These are phyloP conservation scores for Cladosporium phlei DNA, from an alignment of 2,329 filamentous ascomycete genomes.

Conservation along the genomic window DNA sequence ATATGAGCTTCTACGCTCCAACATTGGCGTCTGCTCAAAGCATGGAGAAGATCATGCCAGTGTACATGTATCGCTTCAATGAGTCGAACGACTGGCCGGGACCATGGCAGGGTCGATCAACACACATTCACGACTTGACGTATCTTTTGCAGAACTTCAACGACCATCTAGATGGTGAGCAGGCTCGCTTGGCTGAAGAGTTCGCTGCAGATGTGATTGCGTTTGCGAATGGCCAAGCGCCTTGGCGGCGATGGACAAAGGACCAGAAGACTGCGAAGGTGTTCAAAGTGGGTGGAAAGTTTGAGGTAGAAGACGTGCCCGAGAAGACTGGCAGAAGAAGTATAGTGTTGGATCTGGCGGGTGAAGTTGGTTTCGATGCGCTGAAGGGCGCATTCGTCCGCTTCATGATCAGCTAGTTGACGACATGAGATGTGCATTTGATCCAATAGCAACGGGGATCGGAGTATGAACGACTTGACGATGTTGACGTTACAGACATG, in stretches of 20 bases:
- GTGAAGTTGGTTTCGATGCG: slow-evolving; percentile 17
- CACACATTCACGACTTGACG: slow-evolving; percentile 44
- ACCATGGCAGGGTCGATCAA: slow-evolving; percentile 34
- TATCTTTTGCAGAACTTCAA: slow-evolving; percentile 46
- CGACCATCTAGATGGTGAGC: slow-evolving; percentile 33
- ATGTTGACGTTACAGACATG: too few relatives aligned
- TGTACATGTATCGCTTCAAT: slow-evolving; percentile 44
- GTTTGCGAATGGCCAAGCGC: slow-evolving; percentile 36
- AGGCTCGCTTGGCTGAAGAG: slow-evolving; percentile 28
- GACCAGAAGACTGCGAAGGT: slow-evolving; percentile 22
- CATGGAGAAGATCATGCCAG: slow-evolving; percentile 13
- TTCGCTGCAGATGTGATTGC: slow-evolving; percentile 38
- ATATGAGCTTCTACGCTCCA: slow-evolving; percentile 45
- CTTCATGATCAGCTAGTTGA: slow-evolving; percentile 10
- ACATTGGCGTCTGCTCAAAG: slow-evolving; percentile 37
- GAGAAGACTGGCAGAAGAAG: slow-evolving; percentile 15
- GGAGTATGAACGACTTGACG: too few relatives aligned
- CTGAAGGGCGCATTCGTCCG: slow-evolving; percentile 13
- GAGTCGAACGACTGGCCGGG: slow-evolving; percentile 47
- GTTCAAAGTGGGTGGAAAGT: slow-evolving; percentile 3
- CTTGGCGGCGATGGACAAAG: slow-evolving; percentile 32
- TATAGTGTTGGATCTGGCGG: slow-evolving; percentile 15
- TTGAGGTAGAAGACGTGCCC: slow-evolving; percentile 18
- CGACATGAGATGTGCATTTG: neutral
- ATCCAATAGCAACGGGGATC: too few relatives aligned